Evolutionary conservation across 1,284 basidiomycete genomes (phyloP), one percentile per base, ranked within the genome.

Genomic region (Megacollybia platyphylla): DNA sequence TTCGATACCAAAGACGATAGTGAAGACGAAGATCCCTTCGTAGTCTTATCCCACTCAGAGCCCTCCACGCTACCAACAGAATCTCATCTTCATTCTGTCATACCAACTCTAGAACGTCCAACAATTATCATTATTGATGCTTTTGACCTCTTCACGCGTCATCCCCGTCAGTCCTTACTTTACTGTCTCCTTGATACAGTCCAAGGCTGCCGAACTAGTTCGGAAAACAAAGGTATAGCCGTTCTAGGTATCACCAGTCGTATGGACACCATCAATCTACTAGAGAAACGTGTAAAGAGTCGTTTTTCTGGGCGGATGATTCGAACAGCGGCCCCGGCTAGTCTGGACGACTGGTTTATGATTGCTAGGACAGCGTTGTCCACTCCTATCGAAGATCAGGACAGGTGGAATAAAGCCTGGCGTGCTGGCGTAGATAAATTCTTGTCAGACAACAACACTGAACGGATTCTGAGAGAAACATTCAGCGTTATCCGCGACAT

Each of bases 281-380:
- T 97, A 5, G 92, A 97, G 59, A 97, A 97, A 58, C 73, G 92
- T 39, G 92, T 97, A 41, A 94, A 96, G 61, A 94, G 89, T 50
- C 77, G 92, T 5, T 97, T 96, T 62, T 94, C 91, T 4, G 89
- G 90, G 30, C 72, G 92, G 40, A 86, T 91, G 53, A 70, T 92
- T 49, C 75, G 87, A 41, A 80, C 87, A 5, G 69, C 76, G 0
- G 73, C 80, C 15, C 76, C 81, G 0, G 54, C 65, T 5, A 62
- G 61, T 8, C 48, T 77, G 3, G 54, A 65, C 5, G 59, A 63
- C 20, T 89, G 84, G 79, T 57, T 71, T 5, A 54, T 51, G 8
- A 51, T 79, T 4, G 57, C 73, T 3, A 62, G 61, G 45, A 8
- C 5, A 3, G 17, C 26, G 2, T 40, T 40, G 8, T 26, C 30